Evolutionary conservation across 2,329 filamentous ascomycete species (phyloP), one percentile per base, ranked within the genome.

Genomic region (Exophiala bonariae): DNA sequence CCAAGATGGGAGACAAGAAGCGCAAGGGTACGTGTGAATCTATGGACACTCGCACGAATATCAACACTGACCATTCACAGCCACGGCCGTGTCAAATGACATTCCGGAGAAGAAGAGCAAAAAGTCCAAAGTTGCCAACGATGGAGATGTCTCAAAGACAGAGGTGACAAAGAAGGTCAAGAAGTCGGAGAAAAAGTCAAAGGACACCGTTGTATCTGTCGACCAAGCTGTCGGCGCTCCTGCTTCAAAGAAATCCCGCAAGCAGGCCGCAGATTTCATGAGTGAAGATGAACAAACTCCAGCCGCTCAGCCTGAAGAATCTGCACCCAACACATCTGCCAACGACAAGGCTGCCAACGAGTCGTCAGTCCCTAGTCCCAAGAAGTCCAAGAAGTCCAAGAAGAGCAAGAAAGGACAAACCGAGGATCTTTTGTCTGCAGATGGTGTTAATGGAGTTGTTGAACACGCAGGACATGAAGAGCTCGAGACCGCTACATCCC

Each of bases 51-150:
- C 37, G 22, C 16, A 8, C 28, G 16, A 33, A 9, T 9, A 33
- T 38, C 37, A 11, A 17, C 26, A 4, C 23, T 31, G n/a, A 38
- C 26, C 18, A 17, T 17, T 39, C 14, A 18, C 31, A 53, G 52
- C 49, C 22, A 47, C 53, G 17, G 41, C 41, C 16, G 49, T 34
- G 19, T 34, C 50, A 8, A 34, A 20, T 6, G 50, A 53, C 35
- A 35, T 51, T 18, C 78, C 79, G 62, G 81, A 82, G 19, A 86
- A 85, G 62, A 73, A 72, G 56, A 65, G 63, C 54, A 63, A 66
- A 32, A 58, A 56, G 41, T 57, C 59, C 47, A 69, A 68, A 53
- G 30, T 55, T 32, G 41, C 61, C 33, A 58, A 65, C 30, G 57
- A 63, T 22, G 39, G 62, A 49, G 68, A 70, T 49, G 65, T 62